Conservation (phyloP, 2,329 filamentous ascomycete species). For the Colletotrichum phormii region DNA sequence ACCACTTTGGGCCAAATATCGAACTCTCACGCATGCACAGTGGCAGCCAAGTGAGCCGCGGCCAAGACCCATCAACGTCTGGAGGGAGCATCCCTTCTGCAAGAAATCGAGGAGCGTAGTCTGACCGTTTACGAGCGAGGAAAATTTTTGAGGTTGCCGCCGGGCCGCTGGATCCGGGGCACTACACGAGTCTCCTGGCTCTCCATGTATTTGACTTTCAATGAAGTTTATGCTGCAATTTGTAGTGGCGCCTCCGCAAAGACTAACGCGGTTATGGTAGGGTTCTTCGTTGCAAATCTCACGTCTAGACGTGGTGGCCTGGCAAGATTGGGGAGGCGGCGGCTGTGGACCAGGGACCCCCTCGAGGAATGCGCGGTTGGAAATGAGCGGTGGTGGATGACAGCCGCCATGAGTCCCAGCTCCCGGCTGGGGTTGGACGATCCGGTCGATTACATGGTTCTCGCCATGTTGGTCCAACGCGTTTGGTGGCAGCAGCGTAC, state of each 20-base stretch:
- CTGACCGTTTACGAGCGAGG: background rate
- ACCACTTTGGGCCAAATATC: conserved; percentile 13
- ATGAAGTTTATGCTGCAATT: conserved; percentile 19
- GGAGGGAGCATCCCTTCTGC: conserved; percentile 17
- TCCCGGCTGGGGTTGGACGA: background rate
- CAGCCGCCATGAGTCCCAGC: conserved; percentile 1
- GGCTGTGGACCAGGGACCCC: conserved; percentile 21
- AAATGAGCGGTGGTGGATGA: conserved; percentile 6
- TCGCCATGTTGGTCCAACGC: background rate
- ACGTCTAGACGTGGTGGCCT: background rate
- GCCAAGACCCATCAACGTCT: conserved; percentile 22
- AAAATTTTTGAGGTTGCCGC: background rate
- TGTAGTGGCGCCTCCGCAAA: background rate
- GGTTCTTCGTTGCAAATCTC: conserved; percentile 26
- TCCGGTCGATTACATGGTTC: conserved; percentile 17
- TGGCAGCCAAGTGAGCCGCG: background rate
- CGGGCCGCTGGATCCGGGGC: conserved; percentile 27
- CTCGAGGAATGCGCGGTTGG: conserved; percentile 16
- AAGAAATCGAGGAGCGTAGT: background rate
- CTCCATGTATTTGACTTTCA: conserved; percentile 13
- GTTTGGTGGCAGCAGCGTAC: background rate
- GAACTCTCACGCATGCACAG: background rate
- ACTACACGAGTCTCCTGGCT: background rate
- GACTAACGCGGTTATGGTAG: conserved; percentile 3
- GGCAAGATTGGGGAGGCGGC: conserved; percentile 1